Percentiles rank a stretch among this genome's conserved stretches.
phyloP scores from a whole-genome alignment of 331 rosid species.

The Spiraea crenata region DNA sequence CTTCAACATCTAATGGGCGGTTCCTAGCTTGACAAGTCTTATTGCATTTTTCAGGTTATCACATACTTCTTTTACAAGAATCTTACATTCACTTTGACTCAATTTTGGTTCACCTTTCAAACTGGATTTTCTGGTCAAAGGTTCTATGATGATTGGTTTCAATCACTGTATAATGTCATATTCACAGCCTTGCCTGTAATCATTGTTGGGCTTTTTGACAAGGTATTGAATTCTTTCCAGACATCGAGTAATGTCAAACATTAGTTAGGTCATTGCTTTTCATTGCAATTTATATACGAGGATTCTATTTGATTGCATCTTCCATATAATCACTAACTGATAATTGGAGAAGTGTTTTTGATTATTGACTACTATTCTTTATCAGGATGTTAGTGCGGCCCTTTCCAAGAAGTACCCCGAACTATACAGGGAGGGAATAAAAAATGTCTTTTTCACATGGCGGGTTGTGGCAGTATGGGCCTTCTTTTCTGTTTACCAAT shows the following conservation, averaged over 20 bases:
- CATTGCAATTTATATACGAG: not conserved
- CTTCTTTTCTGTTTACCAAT: constrained; percentile 74
- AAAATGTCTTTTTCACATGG: constrained; percentile 73
- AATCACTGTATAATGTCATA: constrained; percentile 86
- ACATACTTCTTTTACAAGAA: constrained; percentile 93
- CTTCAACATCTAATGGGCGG: not conserved
- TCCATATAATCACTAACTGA: constrained; percentile 14
- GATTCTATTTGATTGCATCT: not conserved
- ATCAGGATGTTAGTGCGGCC: constrained; percentile 85
- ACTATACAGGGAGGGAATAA: constrained; percentile 82
- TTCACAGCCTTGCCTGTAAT: constrained; percentile 95
- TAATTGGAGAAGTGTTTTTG: constrained; percentile 13
- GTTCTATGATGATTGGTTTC: constrained; percentile 96
- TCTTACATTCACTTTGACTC: constrained; percentile 94
- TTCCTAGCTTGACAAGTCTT: constrained; percentile 14
- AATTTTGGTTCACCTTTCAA: constrained; percentile 97
- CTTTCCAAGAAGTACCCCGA: constrained; percentile 94
- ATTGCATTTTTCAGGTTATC: constrained; percentile 67
- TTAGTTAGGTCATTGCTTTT: not conserved
- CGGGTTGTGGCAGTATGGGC: constrained; percentile 88
- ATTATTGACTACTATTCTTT: constrained; percentile 28
- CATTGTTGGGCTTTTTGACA: constrained; percentile 88
- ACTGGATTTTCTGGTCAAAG: constrained; percentile 99
- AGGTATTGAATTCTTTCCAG: constrained; percentile 48
- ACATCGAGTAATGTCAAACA: constrained; percentile 5